phyloP scores from a whole-genome alignment of 2,329 filamentous ascomycete species.

The Trichoderma arundinaceum region DNA sequence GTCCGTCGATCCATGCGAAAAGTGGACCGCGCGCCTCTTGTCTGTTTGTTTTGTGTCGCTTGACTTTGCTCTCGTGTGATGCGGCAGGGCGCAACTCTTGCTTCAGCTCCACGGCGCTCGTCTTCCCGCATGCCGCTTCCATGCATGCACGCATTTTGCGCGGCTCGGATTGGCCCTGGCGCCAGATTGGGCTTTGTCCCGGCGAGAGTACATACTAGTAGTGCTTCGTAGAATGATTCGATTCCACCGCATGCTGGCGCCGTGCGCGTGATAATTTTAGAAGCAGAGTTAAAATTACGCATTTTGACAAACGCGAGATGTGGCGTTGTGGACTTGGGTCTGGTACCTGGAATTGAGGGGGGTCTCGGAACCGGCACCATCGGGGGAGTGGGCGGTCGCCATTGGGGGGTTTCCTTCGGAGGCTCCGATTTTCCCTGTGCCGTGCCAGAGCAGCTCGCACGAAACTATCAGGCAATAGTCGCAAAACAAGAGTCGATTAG shows the following conservation, averaged over 20 bases:
- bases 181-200: not conserved
- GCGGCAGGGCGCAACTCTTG: not conserved
- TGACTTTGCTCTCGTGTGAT: not conserved
- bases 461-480: constrained; percentile 23
- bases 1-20: constrained; percentile 14
- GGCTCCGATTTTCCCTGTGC: constrained; percentile 6
- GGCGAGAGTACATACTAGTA: no score
- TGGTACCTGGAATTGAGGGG: constrained; percentile 10
- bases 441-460: not conserved
- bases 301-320: not conserved
- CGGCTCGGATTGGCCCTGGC: not conserved
- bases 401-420: not conserved
- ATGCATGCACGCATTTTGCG: no score
- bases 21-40: not conserved
- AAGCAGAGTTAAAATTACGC: constrained; percentile 19
- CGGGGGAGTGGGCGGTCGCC: not conserved
- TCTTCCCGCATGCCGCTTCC: not conserved
- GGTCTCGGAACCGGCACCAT: constrained; percentile 22
- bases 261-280: constrained; percentile 29
- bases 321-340: constrained; percentile 6
- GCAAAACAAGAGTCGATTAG: not conserved
- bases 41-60: constrained; percentile 3
- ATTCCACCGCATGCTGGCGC: not conserved
- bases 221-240: not conserved
- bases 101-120: not conserved